Evolutionary conservation across 768 basidiomycete species (phyloP), one percentile per base, ranked within the genome.

Genomic region (Myochromella boudieri): DNA sequence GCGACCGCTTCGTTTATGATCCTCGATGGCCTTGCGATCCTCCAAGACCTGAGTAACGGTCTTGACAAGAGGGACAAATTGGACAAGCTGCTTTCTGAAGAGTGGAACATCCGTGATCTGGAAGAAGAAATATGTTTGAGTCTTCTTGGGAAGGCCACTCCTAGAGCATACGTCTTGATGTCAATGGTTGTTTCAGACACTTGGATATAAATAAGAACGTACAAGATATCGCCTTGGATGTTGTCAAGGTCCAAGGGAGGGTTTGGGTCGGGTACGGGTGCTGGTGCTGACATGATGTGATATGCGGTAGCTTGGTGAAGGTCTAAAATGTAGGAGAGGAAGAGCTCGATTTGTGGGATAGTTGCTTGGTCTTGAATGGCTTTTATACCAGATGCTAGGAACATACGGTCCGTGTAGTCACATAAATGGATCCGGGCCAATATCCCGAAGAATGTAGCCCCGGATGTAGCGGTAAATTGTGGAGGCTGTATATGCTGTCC

Each of bases 81-180:
- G 46, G 15, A 45, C 46, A 17, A 80, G 64, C 29, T 74, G 67
- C 18, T 56, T 54, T 52, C 71, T 70, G 67, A 83, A 83, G 21
- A 57, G 55, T 5, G 53, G 52, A 39, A 60, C 68, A 55, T 83
- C 50, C 38, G 62, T 60, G 55, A 83, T 74, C 43, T 71, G 59
- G 69, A 81, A 81, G 63, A 83, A 78, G 47, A 72, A 63, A 56
- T 74, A 79, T 7, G 64, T 60, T 50, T 81, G 71, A 4, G 68
- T 69, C 63, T 74, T 76, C 72, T 83, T 83, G 6, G 73, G 76
- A 34, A 82, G 69, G 12, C 80, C 81, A 31, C 69, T 68, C 53
- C 80, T 81, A 45, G 15, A 33, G n/a, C n/a, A 46, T 22, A 20
- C 37, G 34, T n/a, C 42, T 22, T 29, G 10, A 26, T 3, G 34